Evolutionary conservation across 768 basidiomycete genomes (phyloP).

Genomic region (Favolaschia claudopus): DNA sequence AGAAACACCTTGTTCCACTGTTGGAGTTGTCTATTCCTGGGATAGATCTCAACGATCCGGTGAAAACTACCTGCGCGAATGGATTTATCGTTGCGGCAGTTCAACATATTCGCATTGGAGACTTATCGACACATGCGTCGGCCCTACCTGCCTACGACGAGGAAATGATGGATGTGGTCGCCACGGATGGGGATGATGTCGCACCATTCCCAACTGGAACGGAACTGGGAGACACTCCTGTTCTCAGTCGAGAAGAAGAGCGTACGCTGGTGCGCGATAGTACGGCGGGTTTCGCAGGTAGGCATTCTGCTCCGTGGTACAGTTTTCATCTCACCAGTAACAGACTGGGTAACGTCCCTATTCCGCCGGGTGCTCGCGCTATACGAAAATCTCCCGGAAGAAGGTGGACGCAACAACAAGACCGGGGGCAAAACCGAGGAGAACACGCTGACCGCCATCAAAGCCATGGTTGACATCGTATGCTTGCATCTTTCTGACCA

Average conservation of each 20-base stretch:
- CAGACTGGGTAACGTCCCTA: constrained; percentile 84
- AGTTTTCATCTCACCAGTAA: neutral
- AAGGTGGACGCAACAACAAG: constrained; percentile 85
- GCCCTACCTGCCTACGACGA: constrained; percentile 62
- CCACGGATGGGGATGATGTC: constrained; percentile 39
- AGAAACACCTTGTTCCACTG: constrained; percentile 86
- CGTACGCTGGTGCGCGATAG: constrained; percentile 78
- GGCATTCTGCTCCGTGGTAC: constrained; percentile 13
- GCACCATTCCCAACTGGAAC: constrained; percentile 61
- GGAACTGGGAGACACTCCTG: constrained; percentile 48
- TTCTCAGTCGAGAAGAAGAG: constrained; percentile 70
- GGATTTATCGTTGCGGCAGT: constrained; percentile 79
- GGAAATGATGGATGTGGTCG: constrained; percentile 62
- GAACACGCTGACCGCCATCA: constrained; percentile 76
- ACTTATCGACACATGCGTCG: constrained; percentile 69
- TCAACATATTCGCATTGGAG: constrained; percentile 80
- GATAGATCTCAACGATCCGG: constrained; percentile 88
- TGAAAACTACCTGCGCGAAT: constrained; percentile 81
- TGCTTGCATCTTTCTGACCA: constrained; percentile 81
- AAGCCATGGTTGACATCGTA: constrained; percentile 81
- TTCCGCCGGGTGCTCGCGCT: constrained; percentile 81
- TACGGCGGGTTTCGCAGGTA: constrained; percentile 81
- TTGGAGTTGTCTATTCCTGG: constrained; percentile 91
- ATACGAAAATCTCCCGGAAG: constrained; percentile 94
- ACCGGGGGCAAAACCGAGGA: constrained; percentile 90